A percentile compares a stretch with the other conserved stretches of the same genome.
Conservation (phyloP, 2,329 filamentous ascomycete genomes). For the Xylaria polymorpha region DNA sequence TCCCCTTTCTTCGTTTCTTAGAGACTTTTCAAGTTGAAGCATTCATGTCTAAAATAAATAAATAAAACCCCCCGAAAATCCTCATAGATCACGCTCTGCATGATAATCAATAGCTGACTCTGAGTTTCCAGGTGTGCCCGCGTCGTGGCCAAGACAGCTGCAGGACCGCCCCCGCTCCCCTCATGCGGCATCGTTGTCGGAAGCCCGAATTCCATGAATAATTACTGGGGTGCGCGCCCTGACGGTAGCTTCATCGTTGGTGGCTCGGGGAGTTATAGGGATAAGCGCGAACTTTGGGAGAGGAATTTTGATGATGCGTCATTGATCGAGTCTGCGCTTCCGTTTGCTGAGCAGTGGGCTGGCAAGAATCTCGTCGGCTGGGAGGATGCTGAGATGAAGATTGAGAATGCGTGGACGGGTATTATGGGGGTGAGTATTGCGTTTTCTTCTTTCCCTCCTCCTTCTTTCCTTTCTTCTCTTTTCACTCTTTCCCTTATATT, state of each 20-base stretch:
- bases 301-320: conserved; percentile 58
- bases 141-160: conserved; percentile 28
- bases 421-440: conserved; percentile 45
- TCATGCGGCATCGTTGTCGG: conserved; percentile 11
- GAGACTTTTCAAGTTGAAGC: neutral
- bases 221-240: conserved; percentile 49
- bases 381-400: conserved; percentile 55
- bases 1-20: neutral
- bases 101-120: neutral
- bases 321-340: conserved; percentile 55
- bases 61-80: neutral
- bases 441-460: neutral
- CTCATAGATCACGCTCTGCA: neutral
- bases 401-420: conserved; percentile 52
- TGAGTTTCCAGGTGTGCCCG: conserved; percentile 30
- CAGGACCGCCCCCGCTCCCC: neutral
- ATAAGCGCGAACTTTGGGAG: conserved; percentile 56
- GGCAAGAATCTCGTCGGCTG: conserved; percentile 61
- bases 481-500: neutral
- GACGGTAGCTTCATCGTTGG: conserved; percentile 59
- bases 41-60: too few relatives aligned
- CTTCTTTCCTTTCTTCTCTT: neutral
- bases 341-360: conserved; percentile 63
- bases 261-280: conserved; percentile 50
- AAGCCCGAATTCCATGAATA: conserved; percentile 37